Base-by-base conservation (phyloP, 2,329 filamentous ascomycete genomes). In the Aspergillus sp. region DNA sequence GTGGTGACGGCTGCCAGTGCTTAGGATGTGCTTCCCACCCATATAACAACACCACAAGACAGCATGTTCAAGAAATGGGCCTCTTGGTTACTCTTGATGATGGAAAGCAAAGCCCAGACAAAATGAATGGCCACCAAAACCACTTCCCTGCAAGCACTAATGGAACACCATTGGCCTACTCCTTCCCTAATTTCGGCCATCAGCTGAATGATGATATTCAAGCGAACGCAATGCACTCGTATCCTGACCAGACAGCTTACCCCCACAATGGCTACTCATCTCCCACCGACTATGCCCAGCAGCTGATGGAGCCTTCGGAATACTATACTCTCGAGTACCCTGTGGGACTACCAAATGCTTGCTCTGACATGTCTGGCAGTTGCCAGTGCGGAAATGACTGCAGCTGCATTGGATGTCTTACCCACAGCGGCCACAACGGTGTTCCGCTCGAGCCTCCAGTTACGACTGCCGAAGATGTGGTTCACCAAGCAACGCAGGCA, bases 351-450 rank as follows among this genome's bases (percentile, higher is more conserved):
- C 61, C 64, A 5, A 55, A 49, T 27, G 51, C 67, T 11, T 78
- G 75, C 53, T 69, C 67, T 30, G 70, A 77, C 46, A 58, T 66
- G 4, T 73, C 68, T 5, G 75, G 74, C 4, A 75, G 68, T 27
- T 78, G 75, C 45, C 71, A 72, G 48, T 78, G 75, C 44, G 74
- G 73, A 11, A 71, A 70, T 43, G 73, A 74, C 33, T 78, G 75
- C 51, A 67, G 60, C 43, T 78, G 75, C 49, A 63, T 74, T n/a
- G 74, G 73, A 10, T 78, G 75, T 50, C 59, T 76, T 9, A 76
- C 73, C 3, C 75, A 78, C 43, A 71, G 67, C 13, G 74, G 73
- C 4, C 74, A 76, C 44, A 70, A 71, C 26, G 72, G 71, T 10
- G 49, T 74, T 19, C 48, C 62, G 8, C 51, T 73, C 11, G 59